Evolutionary conservation across 2,329 filamentous ascomycete species (phyloP), one percentile per base, ranked within the genome.

Genomic region (Reticulascus tulasneorum): DNA sequence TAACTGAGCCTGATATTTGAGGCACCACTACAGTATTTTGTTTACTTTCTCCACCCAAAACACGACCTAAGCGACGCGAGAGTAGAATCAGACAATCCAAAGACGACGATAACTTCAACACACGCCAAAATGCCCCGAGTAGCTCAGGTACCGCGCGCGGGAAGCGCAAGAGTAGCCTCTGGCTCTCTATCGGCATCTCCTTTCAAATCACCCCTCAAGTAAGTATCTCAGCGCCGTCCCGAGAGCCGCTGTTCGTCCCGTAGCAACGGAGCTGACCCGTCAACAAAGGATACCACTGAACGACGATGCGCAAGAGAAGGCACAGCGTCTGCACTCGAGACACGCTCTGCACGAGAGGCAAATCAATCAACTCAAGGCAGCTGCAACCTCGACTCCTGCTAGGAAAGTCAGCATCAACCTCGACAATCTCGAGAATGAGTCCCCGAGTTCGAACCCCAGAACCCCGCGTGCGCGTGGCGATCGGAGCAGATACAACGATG

Each of bases 251-350:
- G 15, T 31, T 42, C 21, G 19, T 34, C 33, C 35, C 40, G 22
- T 30, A 38, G 37, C 49, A 47, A 47, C 40, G 22, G 21, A 32
- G 29, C 35, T 33, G 37, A 39, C 39, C 32, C 38, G 30, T 16
- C 19, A 10, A 2, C 52, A n/a, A n/a, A 94, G 88, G 59, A 94
- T 98, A 42, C 90, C 93, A 23, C 78, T 98, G 45, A 97, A 97
- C 67, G 93, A 98, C 67, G 93, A 98, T 71, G 82, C 79, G 42
- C 80, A 84, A 51, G 93, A 98, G 66, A 95, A 94, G 63, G 90
- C 89, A 31, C 83, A 84, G 51, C 84, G 93, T 32, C 72, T 91
- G 54, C 85, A 93, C 56, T 89, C 86, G 44, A 83, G 93, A 54
- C 87, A 94, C 65, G 88, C 86, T 22, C 78, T 87, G 20, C 85